phyloP scores from a whole-genome alignment of 129 eudicot genomes.

The Silybum marianum region DNA sequence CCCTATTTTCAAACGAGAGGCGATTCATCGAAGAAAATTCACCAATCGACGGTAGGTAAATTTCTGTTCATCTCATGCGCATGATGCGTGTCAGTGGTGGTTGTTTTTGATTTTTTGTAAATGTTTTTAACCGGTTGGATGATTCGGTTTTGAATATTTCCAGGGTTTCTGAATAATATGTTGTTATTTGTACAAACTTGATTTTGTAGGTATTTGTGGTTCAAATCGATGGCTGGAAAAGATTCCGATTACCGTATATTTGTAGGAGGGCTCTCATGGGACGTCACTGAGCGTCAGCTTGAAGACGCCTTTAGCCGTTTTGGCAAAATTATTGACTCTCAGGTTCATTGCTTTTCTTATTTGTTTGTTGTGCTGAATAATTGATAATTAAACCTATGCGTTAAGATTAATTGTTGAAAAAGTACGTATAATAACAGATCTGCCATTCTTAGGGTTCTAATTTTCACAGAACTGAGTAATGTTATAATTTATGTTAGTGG shows the following conservation, averaged over 20 bases:
- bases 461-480: not conserved
- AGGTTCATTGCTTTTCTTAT: conserved; percentile 41
- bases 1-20: not conserved
- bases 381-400: not conserved
- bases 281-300: conserved; percentile 82
- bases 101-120: not conserved
- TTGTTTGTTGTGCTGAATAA: not conserved
- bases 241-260: conserved; percentile 85
- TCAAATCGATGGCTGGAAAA: conserved; percentile 55
- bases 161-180: not conserved
- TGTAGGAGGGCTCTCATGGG: conserved; percentile 87
- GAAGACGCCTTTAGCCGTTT: conserved; percentile 81
- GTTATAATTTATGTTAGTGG: not conserved
- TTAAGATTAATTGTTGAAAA: not conserved
- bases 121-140: not conserved
- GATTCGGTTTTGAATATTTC: not conserved
- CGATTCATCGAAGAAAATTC: conserved; percentile 12
- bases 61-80: not conserved
- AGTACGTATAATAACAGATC: not conserved
- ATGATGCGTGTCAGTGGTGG: not conserved
- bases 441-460: not conserved
- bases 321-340: conserved; percentile 81
- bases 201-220: conserved; percentile 2
- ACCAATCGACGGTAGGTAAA: conserved; percentile 25
- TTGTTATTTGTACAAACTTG: not conserved